These are phyloP conservation scores for Micractinium conductrix DNA, from an alignment of 139 green algal species.

Conservation along the genomic window DNA sequence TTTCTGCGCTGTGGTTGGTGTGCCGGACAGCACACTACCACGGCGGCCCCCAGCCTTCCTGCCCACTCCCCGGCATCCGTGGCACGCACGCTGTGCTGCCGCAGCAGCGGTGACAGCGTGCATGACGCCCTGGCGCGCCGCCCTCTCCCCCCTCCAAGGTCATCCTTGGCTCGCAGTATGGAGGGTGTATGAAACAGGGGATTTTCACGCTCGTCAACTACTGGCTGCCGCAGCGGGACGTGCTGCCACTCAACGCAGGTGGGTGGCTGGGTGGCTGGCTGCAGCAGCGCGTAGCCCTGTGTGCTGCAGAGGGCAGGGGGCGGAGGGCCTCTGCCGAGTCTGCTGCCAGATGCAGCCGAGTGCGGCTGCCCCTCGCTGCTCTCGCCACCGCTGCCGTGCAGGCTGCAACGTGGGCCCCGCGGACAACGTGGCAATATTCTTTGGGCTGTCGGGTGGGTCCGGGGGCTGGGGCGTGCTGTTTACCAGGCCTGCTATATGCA, in stretches of 20 bases:
- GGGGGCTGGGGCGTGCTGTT: not conserved
- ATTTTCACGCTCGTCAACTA: slow-evolving; percentile 86
- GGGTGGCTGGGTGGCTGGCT: not conserved
- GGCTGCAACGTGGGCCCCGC: slow-evolving; percentile 84
- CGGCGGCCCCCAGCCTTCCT: too few species aligned
- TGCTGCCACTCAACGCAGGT: slow-evolving; percentile 88
- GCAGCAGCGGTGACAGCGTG: too few species aligned
- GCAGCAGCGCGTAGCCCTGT: not conserved
- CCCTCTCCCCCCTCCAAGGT: slow-evolving; percentile 33
- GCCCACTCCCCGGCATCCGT: too few species aligned
- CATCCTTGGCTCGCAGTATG: slow-evolving; percentile 91
- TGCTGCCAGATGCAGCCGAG: not conserved
- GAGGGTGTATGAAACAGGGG: slow-evolving; percentile 55
- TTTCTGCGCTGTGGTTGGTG: too few species aligned
- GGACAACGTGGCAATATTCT: slow-evolving; percentile 85
- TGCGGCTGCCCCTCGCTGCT: too few species aligned
- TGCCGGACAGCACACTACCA: too few species aligned
- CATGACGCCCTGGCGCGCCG: too few species aligned
- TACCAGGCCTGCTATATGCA: too few species aligned
- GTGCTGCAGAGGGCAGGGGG: too few species aligned
- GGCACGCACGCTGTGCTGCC: too few species aligned
- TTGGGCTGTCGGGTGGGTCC: slow-evolving; percentile 75
- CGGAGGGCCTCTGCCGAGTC: too few species aligned
- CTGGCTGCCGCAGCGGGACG: slow-evolving; percentile 84
- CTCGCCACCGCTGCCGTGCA: not conserved